A percentile compares a stretch with the other conserved stretches of the same genome.
Conservation (phyloP, 345 rosid genomes). For the Brassica juncea region DNA sequence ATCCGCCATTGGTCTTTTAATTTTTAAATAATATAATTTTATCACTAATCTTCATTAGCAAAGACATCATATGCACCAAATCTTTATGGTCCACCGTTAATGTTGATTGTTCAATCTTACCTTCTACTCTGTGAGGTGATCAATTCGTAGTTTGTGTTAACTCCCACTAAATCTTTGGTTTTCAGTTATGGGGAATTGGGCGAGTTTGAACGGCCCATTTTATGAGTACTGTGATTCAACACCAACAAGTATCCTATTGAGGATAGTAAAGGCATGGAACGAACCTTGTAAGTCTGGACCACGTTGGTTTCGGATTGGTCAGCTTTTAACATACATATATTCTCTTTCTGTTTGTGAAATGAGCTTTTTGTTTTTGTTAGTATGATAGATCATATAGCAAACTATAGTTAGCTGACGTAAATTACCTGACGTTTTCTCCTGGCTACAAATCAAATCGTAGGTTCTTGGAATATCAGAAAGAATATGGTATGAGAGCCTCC, state of each 20-base stretch:
- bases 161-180: not conserved
- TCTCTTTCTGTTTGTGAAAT: too few species aligned
- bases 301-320: too few species aligned
- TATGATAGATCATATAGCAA: too few species aligned
- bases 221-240: not conserved
- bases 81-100: not conserved
- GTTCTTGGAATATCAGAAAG: not conserved
- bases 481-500: slow-evolving; percentile 12
- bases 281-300: not conserved
- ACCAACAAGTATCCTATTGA: not conserved
- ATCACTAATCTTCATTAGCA: too few species aligned
- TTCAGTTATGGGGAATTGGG: not conserved
- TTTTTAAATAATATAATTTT: too few species aligned
- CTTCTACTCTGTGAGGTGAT: not conserved
- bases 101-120: not conserved
- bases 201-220: not conserved
- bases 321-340: too few species aligned
- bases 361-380: too few species aligned
- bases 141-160: not conserved
- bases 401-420: too few species aligned
- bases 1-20: too few species aligned
- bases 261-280: not conserved
- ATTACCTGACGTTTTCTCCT: not conserved
- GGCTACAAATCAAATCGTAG: not conserved
- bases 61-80: not conserved